Conservation (phyloP, 805 yeast genomes). For the Nematodospora valgi region DNA sequence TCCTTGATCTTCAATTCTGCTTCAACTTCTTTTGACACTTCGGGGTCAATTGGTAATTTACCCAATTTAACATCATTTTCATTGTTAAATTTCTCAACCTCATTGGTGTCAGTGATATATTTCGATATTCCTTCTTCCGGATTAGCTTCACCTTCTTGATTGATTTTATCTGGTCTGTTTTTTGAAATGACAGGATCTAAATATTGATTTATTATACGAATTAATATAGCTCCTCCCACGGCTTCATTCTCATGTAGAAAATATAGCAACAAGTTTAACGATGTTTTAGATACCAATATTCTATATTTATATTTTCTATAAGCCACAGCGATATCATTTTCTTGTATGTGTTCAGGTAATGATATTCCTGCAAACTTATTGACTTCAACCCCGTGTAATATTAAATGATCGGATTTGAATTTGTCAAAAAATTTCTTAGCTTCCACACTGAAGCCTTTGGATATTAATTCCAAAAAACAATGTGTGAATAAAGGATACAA, state of each 20-base stretch:
- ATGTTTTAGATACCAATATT: slow-evolving; percentile 74
- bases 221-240: slow-evolving; percentile 84
- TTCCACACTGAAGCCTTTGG: slow-evolving; percentile 53
- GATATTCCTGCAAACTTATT: slow-evolving; percentile 69
- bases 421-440: slow-evolving; percentile 77
- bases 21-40: slow-evolving; percentile 78
- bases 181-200: slow-evolving; percentile 51
- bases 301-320: slow-evolving; percentile 72
- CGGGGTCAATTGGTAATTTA: slow-evolving; percentile 80
- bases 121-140: slow-evolving; percentile 53
- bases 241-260: slow-evolving; percentile 90
- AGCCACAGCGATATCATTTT: slow-evolving; percentile 75
- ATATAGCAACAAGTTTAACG: slow-evolving; percentile 77
- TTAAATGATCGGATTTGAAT: slow-evolving; percentile 67
- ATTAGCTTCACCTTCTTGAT: slow-evolving; percentile 45
- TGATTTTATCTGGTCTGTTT: slow-evolving; percentile 38
- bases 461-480: slow-evolving; percentile 74
- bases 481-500: slow-evolving; percentile 93
- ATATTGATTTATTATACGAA: slow-evolving; percentile 82
- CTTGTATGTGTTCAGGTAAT: slow-evolving; percentile 75
- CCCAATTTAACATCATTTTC: slow-evolving; percentile 77
- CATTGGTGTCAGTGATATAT: slow-evolving; percentile 38
- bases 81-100: slow-evolving; percentile 64
- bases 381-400: slow-evolving; percentile 77
- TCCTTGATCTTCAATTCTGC: slow-evolving; percentile 80